Conservation (phyloP, 805 yeast genomes). For the Lipomyces chichibuensis region DNA sequence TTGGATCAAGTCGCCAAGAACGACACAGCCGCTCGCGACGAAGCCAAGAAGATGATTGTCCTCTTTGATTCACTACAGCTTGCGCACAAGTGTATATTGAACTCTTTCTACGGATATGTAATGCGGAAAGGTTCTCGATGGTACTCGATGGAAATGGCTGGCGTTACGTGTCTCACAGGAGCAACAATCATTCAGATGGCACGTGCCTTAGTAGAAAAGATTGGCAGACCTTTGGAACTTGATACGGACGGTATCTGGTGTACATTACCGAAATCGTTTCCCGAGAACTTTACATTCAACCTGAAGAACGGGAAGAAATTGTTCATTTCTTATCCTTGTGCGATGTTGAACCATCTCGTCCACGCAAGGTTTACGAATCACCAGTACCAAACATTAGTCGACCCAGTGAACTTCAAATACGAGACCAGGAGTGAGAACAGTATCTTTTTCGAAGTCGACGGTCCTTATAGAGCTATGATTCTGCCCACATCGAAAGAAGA, state of each 20-base stretch:
- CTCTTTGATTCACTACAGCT: constrained; percentile 92
- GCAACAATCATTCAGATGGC: constrained; percentile 99
- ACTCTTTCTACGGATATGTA: constrained; percentile 96
- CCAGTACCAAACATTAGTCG: constrained; percentile 86
- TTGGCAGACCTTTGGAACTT: constrained; percentile 93
- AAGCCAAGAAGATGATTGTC: constrained; percentile 91
- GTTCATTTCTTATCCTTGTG: constrained; percentile 87
- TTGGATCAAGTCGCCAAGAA: constrained; percentile 54
- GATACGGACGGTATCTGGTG: constrained; percentile 99
- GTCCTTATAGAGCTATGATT: constrained; percentile 97
- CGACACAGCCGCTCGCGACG: constrained; percentile 72
- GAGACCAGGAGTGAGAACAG: constrained; percentile 85
- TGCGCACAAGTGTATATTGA: constrained; percentile 95
- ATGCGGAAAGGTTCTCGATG: constrained; percentile 99
- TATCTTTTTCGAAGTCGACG: constrained; percentile 97
- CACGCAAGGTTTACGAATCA: constrained; percentile 90
- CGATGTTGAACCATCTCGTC: constrained; percentile 91
- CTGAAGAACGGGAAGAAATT: constrained; percentile 77
- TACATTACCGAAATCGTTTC: constrained; percentile 89
- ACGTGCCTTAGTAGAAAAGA: constrained; percentile 80
- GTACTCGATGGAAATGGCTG: constrained; percentile 99
- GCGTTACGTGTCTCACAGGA: constrained; percentile 96
- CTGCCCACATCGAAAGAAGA: constrained; percentile 97
- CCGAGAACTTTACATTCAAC: constrained; percentile 77
- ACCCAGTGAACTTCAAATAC: constrained; percentile 68